phyloP scores from a whole-genome alignment of 441 rosid genomes.

The Brassica hybrid region DNA sequence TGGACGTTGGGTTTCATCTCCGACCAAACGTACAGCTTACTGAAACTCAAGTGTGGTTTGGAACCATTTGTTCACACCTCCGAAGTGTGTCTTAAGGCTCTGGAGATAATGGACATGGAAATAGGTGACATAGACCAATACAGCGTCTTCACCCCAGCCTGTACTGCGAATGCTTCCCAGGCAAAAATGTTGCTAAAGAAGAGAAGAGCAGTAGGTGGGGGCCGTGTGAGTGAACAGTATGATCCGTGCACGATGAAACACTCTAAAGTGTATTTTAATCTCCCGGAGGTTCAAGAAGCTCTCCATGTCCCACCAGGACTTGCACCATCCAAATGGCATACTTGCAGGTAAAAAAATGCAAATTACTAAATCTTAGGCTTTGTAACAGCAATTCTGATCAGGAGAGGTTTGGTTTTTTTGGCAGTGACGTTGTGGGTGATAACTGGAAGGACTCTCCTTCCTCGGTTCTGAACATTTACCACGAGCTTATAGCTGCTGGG shows the following conservation, averaged over 20 bases:
- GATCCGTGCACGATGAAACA: constrained; percentile 96
- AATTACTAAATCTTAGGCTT: background rate
- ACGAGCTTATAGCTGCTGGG: constrained; percentile 72
- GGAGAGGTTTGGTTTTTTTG: constrained; percentile 20
- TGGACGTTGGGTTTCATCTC: constrained; percentile 94
- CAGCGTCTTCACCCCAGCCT: constrained; percentile 83
- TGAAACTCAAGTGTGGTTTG: constrained; percentile 65
- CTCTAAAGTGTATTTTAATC: constrained; percentile 75
- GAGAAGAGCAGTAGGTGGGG: constrained; percentile 63
- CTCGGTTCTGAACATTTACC: constrained; percentile 79
- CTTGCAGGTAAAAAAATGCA: constrained; percentile 69
- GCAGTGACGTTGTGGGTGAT: constrained; percentile 51
- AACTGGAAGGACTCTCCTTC: constrained; percentile 78
- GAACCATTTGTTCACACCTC: constrained; percentile 76
- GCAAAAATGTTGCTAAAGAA: constrained; percentile 57
- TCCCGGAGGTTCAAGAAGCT: constrained; percentile 79
- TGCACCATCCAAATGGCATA: constrained; percentile 82
- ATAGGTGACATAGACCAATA: constrained; percentile 84
- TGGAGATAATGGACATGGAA: constrained; percentile 64
- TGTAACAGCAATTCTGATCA: constrained; percentile 27
- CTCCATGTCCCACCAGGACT: constrained; percentile 72
- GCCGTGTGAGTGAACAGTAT: constrained; percentile 65
- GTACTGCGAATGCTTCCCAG: constrained; percentile 61
- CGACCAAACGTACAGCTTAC: constrained; percentile 73
- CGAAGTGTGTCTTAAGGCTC: constrained; percentile 55